Conservation (phyloP, 2,329 filamentous ascomycete genomes). For the Talaromyces atroroseus region DNA sequence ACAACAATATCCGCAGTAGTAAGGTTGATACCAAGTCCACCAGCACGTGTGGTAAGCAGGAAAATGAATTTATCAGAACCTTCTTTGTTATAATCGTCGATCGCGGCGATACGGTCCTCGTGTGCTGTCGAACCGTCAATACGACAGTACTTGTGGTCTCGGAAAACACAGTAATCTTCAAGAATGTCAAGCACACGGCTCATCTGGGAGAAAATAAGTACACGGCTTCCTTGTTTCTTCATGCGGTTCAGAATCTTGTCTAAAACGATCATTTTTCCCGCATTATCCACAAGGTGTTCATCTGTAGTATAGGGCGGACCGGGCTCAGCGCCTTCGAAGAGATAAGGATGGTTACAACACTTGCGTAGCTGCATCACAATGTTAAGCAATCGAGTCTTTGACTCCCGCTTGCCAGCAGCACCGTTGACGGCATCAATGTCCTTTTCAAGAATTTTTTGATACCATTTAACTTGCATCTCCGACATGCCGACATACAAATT, state of each 20-base stretch:
- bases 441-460: constrained; percentile 97
- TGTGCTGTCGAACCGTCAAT: constrained; percentile 96
- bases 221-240: constrained; percentile 79
- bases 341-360: constrained; percentile 97
- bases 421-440: constrained; percentile 98
- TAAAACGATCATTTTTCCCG: constrained; percentile 95
- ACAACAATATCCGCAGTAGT: constrained; percentile 94
- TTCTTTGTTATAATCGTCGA: constrained; percentile 97
- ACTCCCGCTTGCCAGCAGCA: constrained; percentile 91
- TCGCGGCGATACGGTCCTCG: constrained; percentile 93
- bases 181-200: constrained; percentile 93
- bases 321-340: constrained; percentile 95
- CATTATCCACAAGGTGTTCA: constrained; percentile 87
- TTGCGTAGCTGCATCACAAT: constrained; percentile 99
- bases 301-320: constrained; percentile 97
- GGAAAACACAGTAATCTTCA: constrained; percentile 96
- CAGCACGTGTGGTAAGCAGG: constrained; percentile 87
- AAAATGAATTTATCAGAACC: constrained; percentile 96
- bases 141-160: constrained; percentile 90
- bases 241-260: constrained; percentile 85
- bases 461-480: constrained; percentile 99
- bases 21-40: constrained; percentile 93
- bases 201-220: constrained; percentile 99
- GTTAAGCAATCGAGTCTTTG: constrained; percentile 92
- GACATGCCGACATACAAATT: constrained; percentile 98